Conservation (phyloP, 768 basidiomycete species). For the Galerina marginata region DNA sequence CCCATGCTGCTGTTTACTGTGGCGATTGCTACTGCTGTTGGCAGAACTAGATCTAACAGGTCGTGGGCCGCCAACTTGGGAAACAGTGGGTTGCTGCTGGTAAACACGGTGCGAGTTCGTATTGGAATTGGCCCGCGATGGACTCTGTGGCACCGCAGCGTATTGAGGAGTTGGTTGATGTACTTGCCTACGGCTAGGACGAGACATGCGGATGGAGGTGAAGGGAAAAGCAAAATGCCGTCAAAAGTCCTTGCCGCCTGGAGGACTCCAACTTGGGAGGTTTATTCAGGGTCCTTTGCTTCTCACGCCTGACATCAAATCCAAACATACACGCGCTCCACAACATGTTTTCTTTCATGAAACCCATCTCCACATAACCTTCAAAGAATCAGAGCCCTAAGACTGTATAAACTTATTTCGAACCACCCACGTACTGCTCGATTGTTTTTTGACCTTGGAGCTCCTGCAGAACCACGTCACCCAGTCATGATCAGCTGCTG, state of each 20-base stretch:
- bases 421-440: too few species aligned
- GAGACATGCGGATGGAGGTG: slow-evolving; percentile 39
- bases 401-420: too few species aligned
- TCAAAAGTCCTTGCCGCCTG: slow-evolving; percentile 14
- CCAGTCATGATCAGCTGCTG: too few species aligned
- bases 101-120: slow-evolving; percentile 10
- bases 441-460: too few species aligned
- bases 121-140: slow-evolving; percentile 31
- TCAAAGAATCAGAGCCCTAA: too few species aligned
- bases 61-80: slow-evolving; percentile 29
- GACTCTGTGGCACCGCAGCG: slow-evolving; percentile 67
- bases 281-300: slow-evolving; percentile 22
- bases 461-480: too few species aligned
- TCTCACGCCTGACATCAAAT: slow-evolving; percentile 32
- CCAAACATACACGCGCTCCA: background rate
- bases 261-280: slow-evolving; percentile 23
- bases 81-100: slow-evolving; percentile 27
- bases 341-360: background rate
- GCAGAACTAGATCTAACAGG: slow-evolving; percentile 30
- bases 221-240: slow-evolving; percentile 17
- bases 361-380: background rate
- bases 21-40: slow-evolving; percentile 26
- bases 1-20: slow-evolving; percentile 36
- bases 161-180: slow-evolving; percentile 60
- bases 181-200: slow-evolving; percentile 40